Percentiles rank a stretch among this genome's conserved stretches.
These are phyloP conservation scores for Coemansia sp. DNA, from an alignment of 192 early-diverging fungal genomes.

Conservation along the genomic window DNA sequence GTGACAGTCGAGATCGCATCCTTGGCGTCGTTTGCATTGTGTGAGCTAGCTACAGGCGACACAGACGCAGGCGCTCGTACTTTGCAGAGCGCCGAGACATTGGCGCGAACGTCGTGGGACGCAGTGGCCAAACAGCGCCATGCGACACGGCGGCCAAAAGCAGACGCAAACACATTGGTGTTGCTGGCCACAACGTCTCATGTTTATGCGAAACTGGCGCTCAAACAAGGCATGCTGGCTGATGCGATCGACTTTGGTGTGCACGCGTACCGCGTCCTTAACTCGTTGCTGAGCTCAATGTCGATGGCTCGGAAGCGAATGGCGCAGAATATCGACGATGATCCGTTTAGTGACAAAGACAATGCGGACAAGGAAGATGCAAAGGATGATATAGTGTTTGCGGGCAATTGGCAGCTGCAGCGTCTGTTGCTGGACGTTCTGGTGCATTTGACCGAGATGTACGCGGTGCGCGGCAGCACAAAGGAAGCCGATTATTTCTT, in stretches of 20 bases:
- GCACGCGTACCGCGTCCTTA: constrained; percentile 47
- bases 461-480: constrained; percentile 41
- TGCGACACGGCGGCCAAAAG: constrained; percentile 6
- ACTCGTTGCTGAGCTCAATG: constrained; percentile 32
- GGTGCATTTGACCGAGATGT: constrained; percentile 33
- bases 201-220: constrained; percentile 31
- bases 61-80: constrained; percentile 4
- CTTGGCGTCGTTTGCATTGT: constrained; percentile 26
- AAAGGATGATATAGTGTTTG: constrained; percentile 24
- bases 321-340: constrained; percentile 13
- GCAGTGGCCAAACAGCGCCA: too few species aligned
- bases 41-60: constrained; percentile 29
- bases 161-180: constrained; percentile 27
- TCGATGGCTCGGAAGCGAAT: constrained; percentile 7
- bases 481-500: constrained; percentile 50
- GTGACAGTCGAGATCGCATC: constrained; percentile 26
- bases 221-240: constrained; percentile 40
- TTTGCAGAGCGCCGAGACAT: neutral
- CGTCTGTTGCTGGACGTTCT: constrained; percentile 37
- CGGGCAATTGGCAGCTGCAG: constrained; percentile 48
- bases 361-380: constrained; percentile 2
- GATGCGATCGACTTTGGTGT: constrained; percentile 41
- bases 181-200: constrained; percentile 29
- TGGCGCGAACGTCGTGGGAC: neutral
- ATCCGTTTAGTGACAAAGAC: constrained; percentile 27